Conservation (phyloP, 495 filamentous ascomycete species). For the Trichoderma reesei region DNA sequence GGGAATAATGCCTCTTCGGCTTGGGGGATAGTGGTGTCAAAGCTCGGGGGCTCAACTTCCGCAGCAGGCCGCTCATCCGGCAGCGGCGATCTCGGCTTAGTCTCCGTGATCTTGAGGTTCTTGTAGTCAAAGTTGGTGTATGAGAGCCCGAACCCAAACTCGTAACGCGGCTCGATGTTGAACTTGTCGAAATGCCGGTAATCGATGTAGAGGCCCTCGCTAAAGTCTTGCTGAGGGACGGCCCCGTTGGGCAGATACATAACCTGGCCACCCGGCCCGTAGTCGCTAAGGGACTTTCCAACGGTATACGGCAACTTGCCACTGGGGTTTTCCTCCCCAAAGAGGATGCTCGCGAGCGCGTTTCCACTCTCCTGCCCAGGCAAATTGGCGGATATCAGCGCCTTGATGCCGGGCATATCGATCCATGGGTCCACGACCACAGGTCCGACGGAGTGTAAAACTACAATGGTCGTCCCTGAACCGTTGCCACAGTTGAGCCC, state of each 20-base stretch:
- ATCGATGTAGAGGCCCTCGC: slow-evolving; percentile 77
- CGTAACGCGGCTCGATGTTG: slow-evolving; percentile 55
- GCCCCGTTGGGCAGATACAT: slow-evolving; percentile 63
- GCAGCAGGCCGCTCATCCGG: slow-evolving; percentile 49
- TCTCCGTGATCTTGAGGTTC: slow-evolving; percentile 42
- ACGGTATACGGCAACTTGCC: slow-evolving; percentile 88
- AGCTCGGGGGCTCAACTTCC: slow-evolving; percentile 50
- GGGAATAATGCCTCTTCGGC: slow-evolving; percentile 58
- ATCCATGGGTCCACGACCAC: slow-evolving; percentile 81
- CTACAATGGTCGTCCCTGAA: slow-evolving; percentile 61
- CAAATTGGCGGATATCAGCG: slow-evolving; percentile 75
- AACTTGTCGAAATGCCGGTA: slow-evolving; percentile 84
- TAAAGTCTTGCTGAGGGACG: slow-evolving; percentile 76
- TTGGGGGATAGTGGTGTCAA: slow-evolving; percentile 45
- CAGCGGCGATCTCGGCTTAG: slow-evolving; percentile 49
- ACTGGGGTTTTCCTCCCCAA: slow-evolving; percentile 76
- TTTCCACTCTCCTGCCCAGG: slow-evolving; percentile 88
- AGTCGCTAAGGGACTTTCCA: slow-evolving; percentile 69
- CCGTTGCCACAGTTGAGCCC: slow-evolving; percentile 59
- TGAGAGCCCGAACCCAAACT: slow-evolving; percentile 70
- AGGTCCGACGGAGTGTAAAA: slow-evolving; percentile 87
- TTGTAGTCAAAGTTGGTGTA: slow-evolving; percentile 75
- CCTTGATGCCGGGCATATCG: slow-evolving; percentile 67
- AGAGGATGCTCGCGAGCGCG: slow-evolving; percentile 72
- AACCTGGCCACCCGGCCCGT: slow-evolving; percentile 68